Percentiles rank a stretch among this genome's conserved stretches.
phyloP scores from a whole-genome alignment of 352 stramenopile genomes.

The Phytopythium kandeliae region DNA sequence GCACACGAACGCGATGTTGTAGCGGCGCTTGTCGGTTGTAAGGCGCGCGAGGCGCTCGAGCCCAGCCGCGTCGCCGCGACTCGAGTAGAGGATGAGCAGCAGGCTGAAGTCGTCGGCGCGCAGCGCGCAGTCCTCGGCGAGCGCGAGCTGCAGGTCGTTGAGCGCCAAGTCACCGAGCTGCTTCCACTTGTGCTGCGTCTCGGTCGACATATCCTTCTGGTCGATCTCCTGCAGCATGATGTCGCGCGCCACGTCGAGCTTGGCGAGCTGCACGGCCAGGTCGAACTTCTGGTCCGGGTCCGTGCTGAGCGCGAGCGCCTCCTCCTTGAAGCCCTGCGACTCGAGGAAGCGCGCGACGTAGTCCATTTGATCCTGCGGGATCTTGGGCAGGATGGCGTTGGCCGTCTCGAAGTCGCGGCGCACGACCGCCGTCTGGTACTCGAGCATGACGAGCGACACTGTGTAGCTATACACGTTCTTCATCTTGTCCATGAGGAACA shows the following conservation, averaged over 20 bases:
- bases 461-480: conserved; percentile 91
- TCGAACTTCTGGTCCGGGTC: conserved; percentile 98
- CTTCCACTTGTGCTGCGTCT: conserved; percentile 98
- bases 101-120: conserved; percentile 96
- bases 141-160: conserved; percentile 89
- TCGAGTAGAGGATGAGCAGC: conserved; percentile 96
- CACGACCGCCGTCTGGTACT: conserved; percentile 99
- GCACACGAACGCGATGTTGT: conserved; percentile 96
- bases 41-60: conserved; percentile 87
- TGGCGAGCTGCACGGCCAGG: conserved; percentile 94
- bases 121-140: conserved; percentile 94
- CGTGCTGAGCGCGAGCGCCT: conserved; percentile 91
- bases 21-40: conserved; percentile 84
- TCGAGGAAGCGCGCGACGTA: conserved; percentile 94
- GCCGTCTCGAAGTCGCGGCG: conserved; percentile 97
- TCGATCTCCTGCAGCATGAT: conserved; percentile 92
- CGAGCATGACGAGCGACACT: conserved; percentile 93
- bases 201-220: conserved; percentile 87
- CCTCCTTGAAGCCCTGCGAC: conserved; percentile 98
- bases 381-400: conserved; percentile 95
- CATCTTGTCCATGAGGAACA: conserved; percentile 98
- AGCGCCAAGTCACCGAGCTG: conserved; percentile 93
- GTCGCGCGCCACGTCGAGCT: conserved; percentile 92
- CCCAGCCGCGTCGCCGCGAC: conserved; percentile 90
- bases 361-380: conserved; percentile 88